These are phyloP conservation scores for Termitomyces sp. DNA, from an alignment of 768 basidiomycete genomes.

Conservation along the genomic window DNA sequence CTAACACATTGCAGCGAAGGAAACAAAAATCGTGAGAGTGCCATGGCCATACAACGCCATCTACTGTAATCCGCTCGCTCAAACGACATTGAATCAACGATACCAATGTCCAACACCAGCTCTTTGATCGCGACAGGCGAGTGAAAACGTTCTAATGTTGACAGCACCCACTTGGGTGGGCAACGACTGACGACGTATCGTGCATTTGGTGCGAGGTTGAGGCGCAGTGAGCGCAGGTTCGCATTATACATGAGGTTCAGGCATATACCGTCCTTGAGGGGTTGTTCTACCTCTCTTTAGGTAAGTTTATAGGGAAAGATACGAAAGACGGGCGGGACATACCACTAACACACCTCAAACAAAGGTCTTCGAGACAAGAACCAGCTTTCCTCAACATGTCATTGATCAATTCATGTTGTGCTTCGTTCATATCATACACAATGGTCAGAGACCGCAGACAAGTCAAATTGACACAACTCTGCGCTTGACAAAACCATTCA, in stretches of 20 bases:
- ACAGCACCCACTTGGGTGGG: conserved; percentile 6
- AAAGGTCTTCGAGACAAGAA: background rate
- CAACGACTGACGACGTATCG: conserved; percentile 3
- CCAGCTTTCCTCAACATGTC: background rate
- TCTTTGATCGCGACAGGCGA: background rate
- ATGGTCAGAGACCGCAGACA: conserved; percentile 4
- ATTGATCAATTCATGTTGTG: background rate
- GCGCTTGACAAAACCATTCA: conserved; percentile 5
- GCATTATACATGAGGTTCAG: background rate
- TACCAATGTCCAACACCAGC: conserved; percentile 2
- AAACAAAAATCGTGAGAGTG: background rate
- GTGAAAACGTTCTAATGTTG: conserved; percentile 1
- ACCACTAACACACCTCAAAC: conserved; percentile 1
- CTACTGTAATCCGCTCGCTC: conserved; percentile 1
- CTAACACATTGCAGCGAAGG: conserved; percentile 1
- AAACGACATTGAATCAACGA: conserved; percentile 5
- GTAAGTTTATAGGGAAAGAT: background rate
- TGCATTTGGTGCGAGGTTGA: conserved; percentile 4
- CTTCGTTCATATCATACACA: conserved; percentile 1
- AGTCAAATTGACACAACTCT: conserved; percentile 6
- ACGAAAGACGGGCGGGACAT: background rate
- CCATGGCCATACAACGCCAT: background rate
- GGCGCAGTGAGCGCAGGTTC: conserved; percentile 4
- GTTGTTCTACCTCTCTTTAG: background rate
- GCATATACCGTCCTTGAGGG: background rate